Percentiles rank a stretch among this genome's conserved stretches.
These are phyloP conservation scores for Draba incana DNA, from an alignment of 345 rosid genomes.

Conservation along the genomic window DNA sequence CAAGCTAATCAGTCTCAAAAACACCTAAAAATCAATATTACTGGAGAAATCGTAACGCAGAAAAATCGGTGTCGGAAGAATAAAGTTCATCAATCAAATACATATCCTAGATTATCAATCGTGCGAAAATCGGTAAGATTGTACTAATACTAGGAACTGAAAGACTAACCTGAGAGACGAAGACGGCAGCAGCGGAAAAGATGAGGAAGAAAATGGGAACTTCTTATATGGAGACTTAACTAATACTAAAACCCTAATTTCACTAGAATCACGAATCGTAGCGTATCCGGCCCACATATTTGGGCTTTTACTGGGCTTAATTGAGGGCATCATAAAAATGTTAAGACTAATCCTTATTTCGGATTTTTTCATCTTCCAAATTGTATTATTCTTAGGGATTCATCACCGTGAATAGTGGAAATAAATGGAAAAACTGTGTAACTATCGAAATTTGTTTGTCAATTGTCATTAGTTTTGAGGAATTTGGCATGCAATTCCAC, in stretches of 20 bases:
- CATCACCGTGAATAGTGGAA: too few species aligned
- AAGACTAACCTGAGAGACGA: conserved; percentile 39
- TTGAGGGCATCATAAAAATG: not conserved
- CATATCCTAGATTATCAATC: not conserved
- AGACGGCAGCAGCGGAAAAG: conserved; percentile 40
- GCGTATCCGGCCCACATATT: not conserved
- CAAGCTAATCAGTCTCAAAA: conserved; percentile 6
- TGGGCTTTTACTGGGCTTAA: conserved; percentile 3
- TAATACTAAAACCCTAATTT: conserved; percentile 36
- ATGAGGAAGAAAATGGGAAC: not conserved
- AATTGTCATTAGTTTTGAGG: not conserved
- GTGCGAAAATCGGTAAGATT: not conserved
- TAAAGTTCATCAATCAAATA: not conserved
- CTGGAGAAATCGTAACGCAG: too few species aligned
- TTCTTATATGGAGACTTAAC: conserved; percentile 10
- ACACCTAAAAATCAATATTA: not conserved
- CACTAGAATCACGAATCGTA: not conserved
- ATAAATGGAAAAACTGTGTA: too few species aligned
- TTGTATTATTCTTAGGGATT: not conserved
- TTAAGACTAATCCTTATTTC: not conserved
- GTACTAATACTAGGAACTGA: too few species aligned
- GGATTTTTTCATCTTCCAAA: not conserved
- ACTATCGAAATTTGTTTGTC: not conserved
- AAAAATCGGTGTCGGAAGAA: not conserved
- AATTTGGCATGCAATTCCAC: too few species aligned